Conservation (phyloP, 2,329 filamentous ascomycete genomes). For the Neofusicoccum kwambonambiense region DNA sequence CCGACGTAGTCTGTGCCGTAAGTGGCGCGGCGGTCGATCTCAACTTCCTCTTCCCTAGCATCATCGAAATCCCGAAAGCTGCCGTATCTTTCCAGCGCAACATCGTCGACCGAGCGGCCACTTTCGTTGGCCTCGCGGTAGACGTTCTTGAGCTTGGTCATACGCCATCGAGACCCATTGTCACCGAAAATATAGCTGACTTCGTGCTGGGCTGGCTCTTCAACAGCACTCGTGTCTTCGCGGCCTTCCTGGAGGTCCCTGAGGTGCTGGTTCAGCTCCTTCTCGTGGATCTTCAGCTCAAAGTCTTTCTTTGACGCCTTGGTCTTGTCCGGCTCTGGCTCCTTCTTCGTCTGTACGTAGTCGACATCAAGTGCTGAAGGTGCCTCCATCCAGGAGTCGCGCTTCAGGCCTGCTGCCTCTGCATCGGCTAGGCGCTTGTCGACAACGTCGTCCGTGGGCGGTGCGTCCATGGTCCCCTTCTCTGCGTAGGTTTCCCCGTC, state of each 20-base stretch:
- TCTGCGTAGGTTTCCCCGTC: constrained; percentile 42
- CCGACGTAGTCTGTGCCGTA: constrained; percentile 84
- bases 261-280: constrained; percentile 76
- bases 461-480: constrained; percentile 43
- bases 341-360: constrained; percentile 67
- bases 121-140: constrained; percentile 76
- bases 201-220: constrained; percentile 58
- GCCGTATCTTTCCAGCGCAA: constrained; percentile 80
- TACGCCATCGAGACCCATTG: constrained; percentile 86
- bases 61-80: constrained; percentile 84
- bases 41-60: constrained; percentile 87
- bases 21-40: constrained; percentile 75
- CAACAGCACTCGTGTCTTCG: constrained; percentile 37
- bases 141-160: constrained; percentile 88
- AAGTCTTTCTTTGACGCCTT: constrained; percentile 55
- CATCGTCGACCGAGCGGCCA: constrained; percentile 71
- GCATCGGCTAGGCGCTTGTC: constrained; percentile 42
- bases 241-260: constrained; percentile 54
- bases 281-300: constrained; percentile 70
- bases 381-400: constrained; percentile 94
- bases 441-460: constrained; percentile 44
- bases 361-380: constrained; percentile 81
- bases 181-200: constrained; percentile 88
- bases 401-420: constrained; percentile 49
- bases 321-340: constrained; percentile 41